Evolutionary conservation across 1,139 yeast genomes (phyloP), one percentile per base, ranked within the genome.

Genomic region (Suhomyces bokatorum): DNA sequence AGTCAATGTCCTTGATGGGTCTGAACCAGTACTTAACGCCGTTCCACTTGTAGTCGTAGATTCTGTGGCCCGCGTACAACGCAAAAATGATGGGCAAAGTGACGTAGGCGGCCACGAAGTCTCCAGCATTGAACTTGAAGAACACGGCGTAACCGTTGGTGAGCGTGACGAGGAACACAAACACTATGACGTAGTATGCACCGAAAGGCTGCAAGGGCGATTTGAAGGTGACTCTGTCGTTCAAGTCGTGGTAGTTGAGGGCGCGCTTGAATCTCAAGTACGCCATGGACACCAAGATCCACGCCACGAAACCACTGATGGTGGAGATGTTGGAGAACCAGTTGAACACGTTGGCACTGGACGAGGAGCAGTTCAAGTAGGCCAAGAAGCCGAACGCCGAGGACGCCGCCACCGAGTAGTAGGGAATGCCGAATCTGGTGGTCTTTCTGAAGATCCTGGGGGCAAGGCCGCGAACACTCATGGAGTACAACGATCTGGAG

Each of bases 291-390:
- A 76, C 68, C 42, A 70, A 71, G 44, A 83, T 69, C 93, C 93
- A 86, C 35, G 87, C 78, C 45, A 85, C 60, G 43, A 85, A 73
- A 40, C 90, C 91, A 35, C 85, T 81, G 51, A 85, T 81, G 28
- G 90, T 81, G 32, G 84, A 84, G 51, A 83, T 81, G 59, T 83
- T 84, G 43, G 85, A 83, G 51, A 85, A 81, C 72, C 86, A 84
- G 42, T 68, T 68, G 65, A 85, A 85, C n/a, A 83, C 78, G 24
- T 69, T 65, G 6, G 80, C 68, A 0, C 88, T 75, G 3, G 75
- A 64, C 1, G 79, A 64, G 0, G 86, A 73, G 35, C 76, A 77
- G 51, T 78, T 81, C 76, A 85, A 78, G 62, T 77, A 85, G 2
- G 88, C 80, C 53, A 85, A 70, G 39, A 74, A 67, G 43, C 85